Percentiles rank a stretch among this genome's conserved stretches.
These are phyloP conservation scores for Pterocarpus macrocarpus DNA, from an alignment of 306 rosid genomes.

Conservation along the genomic window DNA sequence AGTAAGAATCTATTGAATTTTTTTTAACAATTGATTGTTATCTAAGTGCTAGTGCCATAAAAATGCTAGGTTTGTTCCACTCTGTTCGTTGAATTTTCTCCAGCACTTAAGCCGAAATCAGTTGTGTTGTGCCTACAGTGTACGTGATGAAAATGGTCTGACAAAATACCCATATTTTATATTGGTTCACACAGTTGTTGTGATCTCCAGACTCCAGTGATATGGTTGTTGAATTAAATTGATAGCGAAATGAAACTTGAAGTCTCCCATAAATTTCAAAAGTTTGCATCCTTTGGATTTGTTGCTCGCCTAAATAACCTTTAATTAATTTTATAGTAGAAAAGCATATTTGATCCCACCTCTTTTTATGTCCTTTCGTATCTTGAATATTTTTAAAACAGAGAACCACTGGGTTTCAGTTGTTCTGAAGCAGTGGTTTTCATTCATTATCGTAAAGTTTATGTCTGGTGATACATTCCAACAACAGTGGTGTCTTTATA, in stretches of 20 bases:
- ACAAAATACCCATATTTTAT: background rate
- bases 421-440: background rate
- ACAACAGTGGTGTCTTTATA: background rate
- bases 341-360: background rate
- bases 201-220: background rate
- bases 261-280: background rate
- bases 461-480: conserved; percentile 4
- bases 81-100: background rate
- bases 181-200: background rate
- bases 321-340: background rate
- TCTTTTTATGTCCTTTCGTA: background rate
- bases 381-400: background rate
- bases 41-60: background rate
- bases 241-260: background rate
- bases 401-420: background rate
- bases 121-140: background rate
- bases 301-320: background rate
- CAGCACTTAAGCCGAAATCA: background rate
- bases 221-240: conserved; percentile 9
- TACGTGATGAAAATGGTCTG: background rate
- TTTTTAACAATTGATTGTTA: background rate
- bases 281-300: background rate
- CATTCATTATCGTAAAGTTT: background rate
- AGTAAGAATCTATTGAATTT: conserved; percentile 42
- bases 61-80: background rate